Base-by-base conservation (phyloP, 73 alveolate species). In the Paraurostyla sp. region DNA sequence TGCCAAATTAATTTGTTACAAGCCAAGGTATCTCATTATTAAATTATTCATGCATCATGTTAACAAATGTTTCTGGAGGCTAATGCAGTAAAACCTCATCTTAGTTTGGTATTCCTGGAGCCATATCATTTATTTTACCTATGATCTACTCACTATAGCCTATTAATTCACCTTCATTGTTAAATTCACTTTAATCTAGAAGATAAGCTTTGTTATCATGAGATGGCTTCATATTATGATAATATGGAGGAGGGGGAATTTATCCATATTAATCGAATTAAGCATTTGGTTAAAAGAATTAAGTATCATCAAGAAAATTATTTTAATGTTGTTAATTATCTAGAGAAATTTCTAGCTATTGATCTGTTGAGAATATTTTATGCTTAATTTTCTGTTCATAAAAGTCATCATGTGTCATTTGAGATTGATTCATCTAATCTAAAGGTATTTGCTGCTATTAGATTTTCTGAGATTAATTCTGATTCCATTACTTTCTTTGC, bases 41-140 rank as follows among this genome's bases (percentile, higher is more conserved):
- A 35, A 69, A 69, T 25, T 69, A 36, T 13, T 69, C 58, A 69
- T 69, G 84, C 84, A 69, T 69, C 38, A 69, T 18, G 40, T 69
- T 69, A 7, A 69, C 84, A 25, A 69, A 69, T 2, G 58, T 11
- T 4, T 69, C 84, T 69, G 65, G 65, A 2, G 84, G 62, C 22
- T 38, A 36, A 25, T 69, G 62, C 22, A 59, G 35, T 18, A 75
- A 48, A 6, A 75, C 73, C 32, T 75, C 87, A 46, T 75, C 87
- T 49, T 75, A 75, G 27, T 75, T 75, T 7, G 87, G 87, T 23
- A 75, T 75, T 4, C 87, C 87, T 49, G 87, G 87, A 6, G 87
- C 87, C 73, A 75, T 46, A 30, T 75, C 87, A 46, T 75, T 43
- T 6, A 75, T 49, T 30, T 48, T 75, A 4, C 87, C 87, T 32